A percentile compares a stretch with the other conserved stretches of the same genome.
phyloP scores from a whole-genome alignment of 1,139 yeast species.

The Suhomyces choctaworum region DNA sequence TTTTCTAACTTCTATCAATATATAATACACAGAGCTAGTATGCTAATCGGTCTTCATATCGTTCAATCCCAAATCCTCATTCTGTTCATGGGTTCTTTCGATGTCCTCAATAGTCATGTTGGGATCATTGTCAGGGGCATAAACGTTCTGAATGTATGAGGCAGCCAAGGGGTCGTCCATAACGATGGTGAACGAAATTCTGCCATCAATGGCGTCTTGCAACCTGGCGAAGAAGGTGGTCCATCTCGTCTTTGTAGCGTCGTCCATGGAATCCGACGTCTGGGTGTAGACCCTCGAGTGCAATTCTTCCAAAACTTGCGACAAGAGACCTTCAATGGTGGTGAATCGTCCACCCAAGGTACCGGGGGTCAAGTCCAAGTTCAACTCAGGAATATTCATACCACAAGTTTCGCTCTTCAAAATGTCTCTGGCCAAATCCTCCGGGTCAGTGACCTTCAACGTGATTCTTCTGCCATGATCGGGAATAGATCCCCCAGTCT shows the following conservation, averaged over 20 bases:
- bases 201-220: constrained; percentile 82
- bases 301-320: constrained; percentile 87
- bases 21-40: constrained; percentile 1
- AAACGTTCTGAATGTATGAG: constrained; percentile 93
- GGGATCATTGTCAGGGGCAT: constrained; percentile 98
- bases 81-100: constrained; percentile 83
- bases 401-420: constrained; percentile 95
- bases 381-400: constrained; percentile 79
- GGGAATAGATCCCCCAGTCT: constrained; percentile 97
- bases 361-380: constrained; percentile 91
- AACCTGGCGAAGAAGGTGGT: constrained; percentile 69
- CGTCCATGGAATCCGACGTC: constrained; percentile 91
- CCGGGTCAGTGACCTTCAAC: constrained; percentile 81
- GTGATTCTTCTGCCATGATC: constrained; percentile 75
- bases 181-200: constrained; percentile 74
- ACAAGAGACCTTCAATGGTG: constrained; percentile 88
- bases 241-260: constrained; percentile 78
- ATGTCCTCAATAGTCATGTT: constrained; percentile 89
- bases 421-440: constrained; percentile 91
- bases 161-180: constrained; percentile 96
- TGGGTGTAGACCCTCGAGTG: constrained; percentile 81
- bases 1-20: background rate
- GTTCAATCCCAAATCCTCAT: constrained; percentile 87
- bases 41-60: constrained; percentile 56
- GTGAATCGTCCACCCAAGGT: constrained; percentile 98